Evolutionary conservation across 441 rosid genomes (phyloP).

Genomic region (Biscutella laevigata): DNA sequence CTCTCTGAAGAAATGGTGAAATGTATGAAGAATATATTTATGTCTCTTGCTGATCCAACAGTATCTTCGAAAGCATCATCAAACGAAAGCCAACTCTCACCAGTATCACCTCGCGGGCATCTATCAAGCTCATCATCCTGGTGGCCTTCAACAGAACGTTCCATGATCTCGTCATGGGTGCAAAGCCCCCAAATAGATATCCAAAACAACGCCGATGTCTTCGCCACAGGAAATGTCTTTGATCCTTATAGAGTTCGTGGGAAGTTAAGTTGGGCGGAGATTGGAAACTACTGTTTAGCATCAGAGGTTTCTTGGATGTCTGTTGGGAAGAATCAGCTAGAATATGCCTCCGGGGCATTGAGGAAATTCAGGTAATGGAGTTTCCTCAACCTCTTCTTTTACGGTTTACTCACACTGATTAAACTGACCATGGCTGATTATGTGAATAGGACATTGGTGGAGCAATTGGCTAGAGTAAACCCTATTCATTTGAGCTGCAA

Average conservation of each 20-base stretch:
- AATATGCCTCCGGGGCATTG: conserved; percentile 65
- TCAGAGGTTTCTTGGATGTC: conserved; percentile 75
- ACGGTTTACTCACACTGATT: not conserved
- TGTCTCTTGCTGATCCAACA: conserved; percentile 51
- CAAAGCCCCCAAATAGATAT: conserved; percentile 69
- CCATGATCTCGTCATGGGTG: conserved; percentile 55
- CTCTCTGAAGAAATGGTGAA: conserved; percentile 65
- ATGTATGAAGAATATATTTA: conserved; percentile 63
- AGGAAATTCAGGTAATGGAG: conserved; percentile 47
- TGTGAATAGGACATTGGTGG: conserved; percentile 46
- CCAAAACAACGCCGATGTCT: conserved; percentile 36
- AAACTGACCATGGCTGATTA: conserved; percentile 12
- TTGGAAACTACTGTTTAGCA: conserved; percentile 47
- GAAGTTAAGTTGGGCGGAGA: conserved; percentile 58
- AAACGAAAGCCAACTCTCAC: conserved; percentile 47
- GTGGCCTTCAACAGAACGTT: conserved; percentile 73
- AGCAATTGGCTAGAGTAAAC: conserved; percentile 49
- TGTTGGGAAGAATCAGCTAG: conserved; percentile 61
- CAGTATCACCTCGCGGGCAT: conserved; percentile 52
- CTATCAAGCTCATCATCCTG: conserved; percentile 59
- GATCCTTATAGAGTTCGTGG: conserved; percentile 61
- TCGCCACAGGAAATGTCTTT: conserved; percentile 49
- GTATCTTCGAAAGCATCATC: conserved; percentile 38
- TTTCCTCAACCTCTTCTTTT: not conserved
- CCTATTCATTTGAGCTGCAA: conserved; percentile 51